phyloP scores from a whole-genome alignment of 176 grass and related monocot species.

The Avena insularis region DNA sequence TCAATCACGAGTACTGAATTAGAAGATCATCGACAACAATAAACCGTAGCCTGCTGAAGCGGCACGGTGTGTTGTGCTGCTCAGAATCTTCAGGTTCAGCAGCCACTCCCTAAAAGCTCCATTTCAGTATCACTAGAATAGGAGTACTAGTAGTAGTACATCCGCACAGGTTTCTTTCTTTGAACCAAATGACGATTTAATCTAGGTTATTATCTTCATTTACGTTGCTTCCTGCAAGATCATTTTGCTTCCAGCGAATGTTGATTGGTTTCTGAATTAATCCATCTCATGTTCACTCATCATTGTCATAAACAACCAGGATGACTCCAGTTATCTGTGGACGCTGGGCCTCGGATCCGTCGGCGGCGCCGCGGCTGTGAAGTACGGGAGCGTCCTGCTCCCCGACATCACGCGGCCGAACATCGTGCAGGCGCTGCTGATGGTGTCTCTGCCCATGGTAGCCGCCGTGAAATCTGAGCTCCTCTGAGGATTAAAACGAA shows the following conservation, averaged over 20 bases:
- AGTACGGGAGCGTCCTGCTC: constrained; percentile 84
- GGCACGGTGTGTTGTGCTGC: background rate
- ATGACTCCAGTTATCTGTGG: constrained; percentile 64
- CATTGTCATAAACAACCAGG: constrained; percentile 22
- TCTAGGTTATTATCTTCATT: no score
- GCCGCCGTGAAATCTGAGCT: constrained; percentile 66
- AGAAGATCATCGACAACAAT: no score
- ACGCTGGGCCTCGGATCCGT: constrained; percentile 75
- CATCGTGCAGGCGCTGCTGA: constrained; percentile 68
- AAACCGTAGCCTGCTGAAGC: no score
- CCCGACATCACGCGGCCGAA: constrained; percentile 80
- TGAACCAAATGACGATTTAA: no score
- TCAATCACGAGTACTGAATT: background rate
- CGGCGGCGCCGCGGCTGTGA: constrained; percentile 68
- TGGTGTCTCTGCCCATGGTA: constrained; percentile 72
- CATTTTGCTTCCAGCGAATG: no score
- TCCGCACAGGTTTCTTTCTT: no score
- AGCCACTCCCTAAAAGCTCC: background rate
- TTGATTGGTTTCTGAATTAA: no score
- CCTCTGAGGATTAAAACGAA: background rate
- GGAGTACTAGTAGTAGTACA: no score
- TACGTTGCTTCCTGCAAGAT: no score
- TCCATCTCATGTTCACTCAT: no score
- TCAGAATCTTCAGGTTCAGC: background rate
- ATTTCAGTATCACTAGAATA: background rate